Base-by-base conservation (phyloP, 1,284 basidiomycete species). In the Cerioporus squamosus region DNA sequence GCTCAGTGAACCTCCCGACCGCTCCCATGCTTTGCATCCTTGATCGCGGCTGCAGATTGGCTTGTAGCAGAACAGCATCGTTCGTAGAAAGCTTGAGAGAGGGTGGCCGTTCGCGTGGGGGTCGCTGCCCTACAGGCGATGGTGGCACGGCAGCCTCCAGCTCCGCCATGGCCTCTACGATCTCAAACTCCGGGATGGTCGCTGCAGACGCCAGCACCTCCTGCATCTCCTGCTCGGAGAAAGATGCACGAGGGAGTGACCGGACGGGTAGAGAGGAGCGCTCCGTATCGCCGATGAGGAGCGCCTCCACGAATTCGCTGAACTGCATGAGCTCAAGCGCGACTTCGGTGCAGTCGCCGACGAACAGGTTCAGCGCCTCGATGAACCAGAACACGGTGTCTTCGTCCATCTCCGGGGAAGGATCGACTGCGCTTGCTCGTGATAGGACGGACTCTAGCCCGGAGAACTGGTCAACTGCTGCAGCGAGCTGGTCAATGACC, bases 401-500 rank as follows among this genome's bases (percentile, higher is more conserved):
- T 20, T 62, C 60, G 46, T 64, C 63, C 43, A 61, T 45, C 8
- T 51, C 58, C 15, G 53, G 49, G 15, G 51, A 44, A 6, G 47
- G 44, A 14, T 52, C 48, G 1, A 45, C 42, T 10, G 53, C 29
- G 33, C 44, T 20, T 2, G 51, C 58, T 15, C 43, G 49, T 0
- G 55, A 46, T 1, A 64, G 48, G 24, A 50, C 40, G 23, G 42
- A 44, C 24, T 64, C 60, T 24, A 64, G 46, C 14, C 50, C 60
- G 10, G 55, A 42, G 48, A 64, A 58, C 23, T 51, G 55, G 33
- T 57, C 52, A 2, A 56, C 60, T 6, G 58, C 60, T 9, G 51
- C 53, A 7, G 60, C 55, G 36, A 64, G 60, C 49, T 61, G 51
- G 50, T 64, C 63, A 43, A 62, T 56, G 48, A 64, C 60, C 26